phyloP scores from a whole-genome alignment of 257 asterid genomes.

The Przewalskia tangutica region DNA sequence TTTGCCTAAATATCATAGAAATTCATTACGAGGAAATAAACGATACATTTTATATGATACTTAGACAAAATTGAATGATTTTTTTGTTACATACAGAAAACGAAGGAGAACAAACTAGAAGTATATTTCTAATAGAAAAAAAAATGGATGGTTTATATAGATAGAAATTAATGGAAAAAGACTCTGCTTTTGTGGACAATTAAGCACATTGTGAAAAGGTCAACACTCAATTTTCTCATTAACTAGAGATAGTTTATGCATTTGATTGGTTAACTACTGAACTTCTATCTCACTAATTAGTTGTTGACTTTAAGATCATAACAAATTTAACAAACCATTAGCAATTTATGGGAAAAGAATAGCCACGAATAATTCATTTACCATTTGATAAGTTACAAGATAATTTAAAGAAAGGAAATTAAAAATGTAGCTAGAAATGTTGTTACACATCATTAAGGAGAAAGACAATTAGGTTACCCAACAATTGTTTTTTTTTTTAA shows the following conservation, averaged over 20 bases:
- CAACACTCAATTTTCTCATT: background rate
- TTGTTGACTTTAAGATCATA: background rate
- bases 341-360: background rate
- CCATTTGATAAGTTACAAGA: background rate
- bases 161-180: constrained; percentile 8
- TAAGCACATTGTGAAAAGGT: constrained; percentile 12
- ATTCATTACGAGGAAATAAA: no score
- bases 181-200: constrained; percentile 9
- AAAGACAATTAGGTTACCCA: constrained; percentile 10
- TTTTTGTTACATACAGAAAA: no score
- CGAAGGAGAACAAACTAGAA: background rate
- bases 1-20: no score
- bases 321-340: background rate
- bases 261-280: background rate
- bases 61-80: no score
- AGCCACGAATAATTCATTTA: background rate
- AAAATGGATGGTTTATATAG: background rate
- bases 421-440: background rate
- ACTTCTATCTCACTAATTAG: background rate
- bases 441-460: background rate
- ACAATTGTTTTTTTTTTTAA: background rate
- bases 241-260: background rate
- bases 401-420: background rate
- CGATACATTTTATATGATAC: no score
- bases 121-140: background rate